phyloP scores from a whole-genome alignment of 768 basidiomycete species.

The Lentinula edodes region DNA sequence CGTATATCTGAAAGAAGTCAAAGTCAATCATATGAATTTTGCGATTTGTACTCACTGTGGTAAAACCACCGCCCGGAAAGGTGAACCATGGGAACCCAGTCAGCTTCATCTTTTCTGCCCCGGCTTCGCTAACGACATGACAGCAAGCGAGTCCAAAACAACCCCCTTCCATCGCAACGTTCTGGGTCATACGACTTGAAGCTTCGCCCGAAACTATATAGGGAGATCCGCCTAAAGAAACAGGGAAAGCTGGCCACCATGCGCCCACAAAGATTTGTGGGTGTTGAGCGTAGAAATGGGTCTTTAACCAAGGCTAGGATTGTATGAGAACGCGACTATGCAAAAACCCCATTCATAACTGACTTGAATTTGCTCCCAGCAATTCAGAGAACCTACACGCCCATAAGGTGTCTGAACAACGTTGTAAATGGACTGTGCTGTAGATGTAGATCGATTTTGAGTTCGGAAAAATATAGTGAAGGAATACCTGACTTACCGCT shows the following conservation, averaged over 20 bases:
- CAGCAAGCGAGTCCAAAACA: slow-evolving; percentile 23
- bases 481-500: slow-evolving; percentile 15
- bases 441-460: no score
- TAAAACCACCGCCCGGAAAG: slow-evolving; percentile 23
- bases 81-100: slow-evolving; percentile 23
- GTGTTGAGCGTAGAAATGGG: slow-evolving; percentile 24
- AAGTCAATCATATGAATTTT: not conserved
- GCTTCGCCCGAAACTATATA: slow-evolving; percentile 25
- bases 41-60: slow-evolving; percentile 11
- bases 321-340: not conserved
- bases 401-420: slow-evolving; percentile 24
- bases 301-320: slow-evolving; percentile 22
- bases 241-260: slow-evolving; percentile 26
- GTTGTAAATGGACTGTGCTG: slow-evolving; percentile 24
- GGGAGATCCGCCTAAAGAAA: slow-evolving; percentile 19
- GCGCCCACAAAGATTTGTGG: slow-evolving; percentile 25
- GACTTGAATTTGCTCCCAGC: slow-evolving; percentile 25
- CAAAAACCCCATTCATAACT: not conserved
- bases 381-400: slow-evolving; percentile 22
- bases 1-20: slow-evolving; percentile 19
- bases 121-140: slow-evolving; percentile 21
- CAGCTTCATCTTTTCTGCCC: slow-evolving; percentile 23
- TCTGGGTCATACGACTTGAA: slow-evolving; percentile 23
- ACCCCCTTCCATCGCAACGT: slow-evolving; percentile 25
- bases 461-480: not conserved